These are phyloP conservation scores for Silene latifolia DNA, from an alignment of 148 eudicot genomes.

Conservation along the genomic window DNA sequence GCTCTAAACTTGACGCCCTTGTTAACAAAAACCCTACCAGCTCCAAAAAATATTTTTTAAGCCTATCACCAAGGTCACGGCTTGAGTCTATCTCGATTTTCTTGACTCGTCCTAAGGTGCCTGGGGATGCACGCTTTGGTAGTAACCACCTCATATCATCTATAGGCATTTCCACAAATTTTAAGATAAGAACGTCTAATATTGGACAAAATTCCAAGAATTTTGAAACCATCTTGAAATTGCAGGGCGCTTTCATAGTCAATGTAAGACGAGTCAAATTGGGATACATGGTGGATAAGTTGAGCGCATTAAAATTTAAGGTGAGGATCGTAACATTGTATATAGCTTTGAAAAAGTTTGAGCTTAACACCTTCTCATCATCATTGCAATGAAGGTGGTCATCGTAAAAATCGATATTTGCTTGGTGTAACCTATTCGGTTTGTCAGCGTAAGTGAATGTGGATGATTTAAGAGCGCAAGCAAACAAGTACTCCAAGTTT, in stretches of 20 bases:
- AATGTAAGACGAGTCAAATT: slow-evolving; percentile 3
- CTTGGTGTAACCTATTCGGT: background rate
- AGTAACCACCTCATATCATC: too few relatives aligned
- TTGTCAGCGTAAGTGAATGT: background rate
- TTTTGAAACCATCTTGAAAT: background rate
- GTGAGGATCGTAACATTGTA: background rate
- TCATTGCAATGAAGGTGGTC: background rate
- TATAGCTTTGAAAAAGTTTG: background rate
- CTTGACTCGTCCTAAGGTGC: background rate
- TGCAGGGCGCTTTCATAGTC: background rate
- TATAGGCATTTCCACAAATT: background rate
- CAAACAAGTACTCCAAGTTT: background rate
- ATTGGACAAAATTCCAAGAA: background rate
- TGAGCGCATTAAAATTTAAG: background rate
- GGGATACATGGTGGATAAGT: background rate
- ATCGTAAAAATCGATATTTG: background rate
- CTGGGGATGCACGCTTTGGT: background rate
- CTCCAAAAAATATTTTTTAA: background rate
- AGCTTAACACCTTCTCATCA: background rate
- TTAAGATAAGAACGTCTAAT: background rate
- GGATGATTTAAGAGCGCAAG: background rate
- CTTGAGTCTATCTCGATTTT: background rate
- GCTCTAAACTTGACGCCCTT: background rate
- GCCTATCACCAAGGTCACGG: background rate
- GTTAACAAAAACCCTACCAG: background rate